Percentiles rank a stretch among this genome's conserved stretches.
phyloP scores from a whole-genome alignment of 1,284 basidiomycete genomes.

The Leccinum subspadiceum region DNA sequence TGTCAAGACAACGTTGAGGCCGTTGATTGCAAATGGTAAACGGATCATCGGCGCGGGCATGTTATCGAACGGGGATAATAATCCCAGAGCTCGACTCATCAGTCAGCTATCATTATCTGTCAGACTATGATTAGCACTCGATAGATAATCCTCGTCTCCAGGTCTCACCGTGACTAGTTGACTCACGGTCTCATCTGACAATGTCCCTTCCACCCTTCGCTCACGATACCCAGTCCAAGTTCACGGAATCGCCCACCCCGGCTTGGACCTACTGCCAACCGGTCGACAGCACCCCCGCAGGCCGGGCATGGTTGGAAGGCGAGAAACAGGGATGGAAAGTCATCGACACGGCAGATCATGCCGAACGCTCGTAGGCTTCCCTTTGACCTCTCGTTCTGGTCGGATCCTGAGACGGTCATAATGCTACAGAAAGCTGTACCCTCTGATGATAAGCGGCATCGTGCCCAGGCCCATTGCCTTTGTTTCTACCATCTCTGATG shows the following conservation, averaged over 20 bases:
- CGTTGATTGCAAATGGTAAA: too few relatives aligned
- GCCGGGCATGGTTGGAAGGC: conserved; percentile 50
- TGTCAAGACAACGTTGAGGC: too few relatives aligned
- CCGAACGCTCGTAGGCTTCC: conserved; percentile 40
- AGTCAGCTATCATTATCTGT: neutral
- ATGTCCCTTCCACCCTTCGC: conserved; percentile 30
- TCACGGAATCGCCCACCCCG: conserved; percentile 52
- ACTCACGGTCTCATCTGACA: neutral
- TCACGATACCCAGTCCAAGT: conserved; percentile 13
- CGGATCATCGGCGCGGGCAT: too few relatives aligned
- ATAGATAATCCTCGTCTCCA: neutral
- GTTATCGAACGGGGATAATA: too few relatives aligned
- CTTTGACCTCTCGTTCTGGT: neutral
- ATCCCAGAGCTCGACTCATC: neutral
- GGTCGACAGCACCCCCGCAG: conserved; percentile 46
- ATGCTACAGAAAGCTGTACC: conserved; percentile 35
- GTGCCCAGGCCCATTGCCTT: conserved; percentile 70
- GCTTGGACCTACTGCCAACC: conserved; percentile 56
- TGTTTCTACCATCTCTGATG: conserved; percentile 53
- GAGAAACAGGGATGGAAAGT: conserved; percentile 54
- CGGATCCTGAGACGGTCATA: neutral
- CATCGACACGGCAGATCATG: conserved; percentile 49
- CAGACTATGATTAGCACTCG: neutral
- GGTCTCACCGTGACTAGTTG: neutral
- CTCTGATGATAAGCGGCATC: conserved; percentile 57